Evolutionary conservation across 2,329 filamentous ascomycete genomes (phyloP).

Genomic region (Sporothrix variecibatus): DNA sequence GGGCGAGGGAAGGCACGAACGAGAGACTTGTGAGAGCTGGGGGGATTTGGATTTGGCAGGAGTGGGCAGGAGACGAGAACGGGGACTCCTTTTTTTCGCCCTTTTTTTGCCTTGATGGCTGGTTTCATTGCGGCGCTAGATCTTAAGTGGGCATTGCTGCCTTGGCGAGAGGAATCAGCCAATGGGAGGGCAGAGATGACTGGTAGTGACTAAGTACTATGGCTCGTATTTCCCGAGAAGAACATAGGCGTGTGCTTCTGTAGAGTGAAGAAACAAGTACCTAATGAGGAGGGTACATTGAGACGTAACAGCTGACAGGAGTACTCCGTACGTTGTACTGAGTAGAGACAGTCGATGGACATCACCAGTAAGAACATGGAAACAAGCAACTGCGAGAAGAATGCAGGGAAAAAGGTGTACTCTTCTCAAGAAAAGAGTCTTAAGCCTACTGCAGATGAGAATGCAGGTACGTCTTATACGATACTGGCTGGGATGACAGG

Average conservation of each 20-base stretch:
- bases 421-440: neutral
- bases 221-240: neutral
- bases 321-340: no score
- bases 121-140: constrained; percentile 28
- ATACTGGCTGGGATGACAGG: neutral
- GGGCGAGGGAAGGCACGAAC: constrained; percentile 27
- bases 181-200: constrained; percentile 10
- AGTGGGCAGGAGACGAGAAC: neutral
- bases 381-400: neutral
- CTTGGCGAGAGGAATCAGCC: constrained; percentile 26
- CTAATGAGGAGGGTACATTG: neutral
- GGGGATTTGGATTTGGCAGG: neutral
- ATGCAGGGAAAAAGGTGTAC: neutral
- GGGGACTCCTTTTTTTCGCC: neutral
- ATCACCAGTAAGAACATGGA: neutral
- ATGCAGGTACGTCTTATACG: neutral
- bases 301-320: neutral
- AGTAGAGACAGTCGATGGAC: no score
- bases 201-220: constrained; percentile 20
- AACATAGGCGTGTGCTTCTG: neutral
- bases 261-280: neutral
- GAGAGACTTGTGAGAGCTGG: constrained; percentile 15
- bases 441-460: neutral
- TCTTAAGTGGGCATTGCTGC: neutral
- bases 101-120: constrained; percentile 22